phyloP scores from a whole-genome alignment of 1,139 yeast genomes.

The Sugiyamaella neomexicana region DNA sequence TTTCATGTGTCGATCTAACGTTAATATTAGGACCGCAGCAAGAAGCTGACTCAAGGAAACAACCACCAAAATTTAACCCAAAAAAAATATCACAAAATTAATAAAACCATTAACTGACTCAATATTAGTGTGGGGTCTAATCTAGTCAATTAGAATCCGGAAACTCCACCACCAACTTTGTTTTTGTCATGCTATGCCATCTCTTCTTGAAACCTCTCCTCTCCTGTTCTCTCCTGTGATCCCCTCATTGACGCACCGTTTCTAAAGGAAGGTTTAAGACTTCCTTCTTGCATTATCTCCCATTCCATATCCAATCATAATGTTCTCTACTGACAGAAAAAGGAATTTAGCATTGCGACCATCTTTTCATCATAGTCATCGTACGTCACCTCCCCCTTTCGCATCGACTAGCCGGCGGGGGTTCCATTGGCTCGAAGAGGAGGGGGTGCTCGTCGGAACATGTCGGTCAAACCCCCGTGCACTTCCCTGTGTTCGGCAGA shows the following conservation, averaged over 20 bases:
- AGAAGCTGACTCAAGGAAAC: no score
- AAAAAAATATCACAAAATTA: background rate
- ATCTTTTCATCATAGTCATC: conserved; percentile 15
- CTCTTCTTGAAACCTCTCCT: background rate
- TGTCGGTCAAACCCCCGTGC: no score
- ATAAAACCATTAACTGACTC: background rate
- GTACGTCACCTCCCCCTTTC: background rate
- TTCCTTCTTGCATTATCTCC: conserved; percentile 20
- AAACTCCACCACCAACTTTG: no score
- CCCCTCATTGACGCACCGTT: conserved; percentile 6
- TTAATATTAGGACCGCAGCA: background rate
- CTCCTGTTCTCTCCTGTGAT: no score
- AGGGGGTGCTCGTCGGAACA: no score
- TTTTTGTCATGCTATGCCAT: no score
- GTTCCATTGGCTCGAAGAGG: no score
- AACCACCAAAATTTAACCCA: background rate
- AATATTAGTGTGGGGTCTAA: no score
- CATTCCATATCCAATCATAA: conserved; percentile 12
- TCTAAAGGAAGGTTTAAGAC: background rate
- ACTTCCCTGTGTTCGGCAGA: no score
- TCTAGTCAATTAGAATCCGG: no score
- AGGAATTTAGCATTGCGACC: conserved; percentile 19
- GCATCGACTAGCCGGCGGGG: no score
- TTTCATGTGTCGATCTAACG: conserved; percentile 6
- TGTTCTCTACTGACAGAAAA: background rate